These are phyloP conservation scores for Trypanosoma lewisi DNA, from an alignment of 208 protist species.

Conservation along the genomic window DNA sequence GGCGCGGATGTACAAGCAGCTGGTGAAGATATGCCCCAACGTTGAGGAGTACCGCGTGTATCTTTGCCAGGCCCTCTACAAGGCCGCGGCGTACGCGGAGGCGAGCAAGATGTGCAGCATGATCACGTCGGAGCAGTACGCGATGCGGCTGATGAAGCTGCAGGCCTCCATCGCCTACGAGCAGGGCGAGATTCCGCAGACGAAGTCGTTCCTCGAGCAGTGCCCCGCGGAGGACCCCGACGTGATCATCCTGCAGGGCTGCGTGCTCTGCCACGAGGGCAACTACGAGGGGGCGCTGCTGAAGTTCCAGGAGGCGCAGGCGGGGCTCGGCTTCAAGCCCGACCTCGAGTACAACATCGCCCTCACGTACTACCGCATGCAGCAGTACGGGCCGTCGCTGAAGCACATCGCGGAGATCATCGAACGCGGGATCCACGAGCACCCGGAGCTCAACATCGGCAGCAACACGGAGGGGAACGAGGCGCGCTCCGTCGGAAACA, in stretches of 20 bases:
- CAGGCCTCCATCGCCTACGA: constrained; percentile 92
- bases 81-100: constrained; percentile 92
- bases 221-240: constrained; percentile 82
- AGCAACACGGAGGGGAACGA: constrained; percentile 92
- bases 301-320: constrained; percentile 93
- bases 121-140: constrained; percentile 85
- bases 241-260: constrained; percentile 85
- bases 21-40: constrained; percentile 89
- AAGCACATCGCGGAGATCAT: constrained; percentile 96
- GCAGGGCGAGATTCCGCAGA: constrained; percentile 89
- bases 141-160: constrained; percentile 82
- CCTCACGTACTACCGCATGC: constrained; percentile 94
- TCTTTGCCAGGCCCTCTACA: constrained; percentile 95
- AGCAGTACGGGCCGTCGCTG: constrained; percentile 93
- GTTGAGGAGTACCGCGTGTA: constrained; percentile 96
- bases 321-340: constrained; percentile 83
- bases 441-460: constrained; percentile 94
- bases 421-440: constrained; percentile 92
- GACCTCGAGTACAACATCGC: constrained; percentile 96
- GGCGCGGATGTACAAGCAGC: constrained; percentile 88
- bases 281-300: constrained; percentile 91
- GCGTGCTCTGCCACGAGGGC: constrained; percentile 90
- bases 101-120: constrained; percentile 76
- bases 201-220: constrained; percentile 89
- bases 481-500: constrained; percentile 95